Evolutionary conservation across 1,139 yeast species (phyloP).

Genomic region (Pichia kudriavzevii): DNA sequence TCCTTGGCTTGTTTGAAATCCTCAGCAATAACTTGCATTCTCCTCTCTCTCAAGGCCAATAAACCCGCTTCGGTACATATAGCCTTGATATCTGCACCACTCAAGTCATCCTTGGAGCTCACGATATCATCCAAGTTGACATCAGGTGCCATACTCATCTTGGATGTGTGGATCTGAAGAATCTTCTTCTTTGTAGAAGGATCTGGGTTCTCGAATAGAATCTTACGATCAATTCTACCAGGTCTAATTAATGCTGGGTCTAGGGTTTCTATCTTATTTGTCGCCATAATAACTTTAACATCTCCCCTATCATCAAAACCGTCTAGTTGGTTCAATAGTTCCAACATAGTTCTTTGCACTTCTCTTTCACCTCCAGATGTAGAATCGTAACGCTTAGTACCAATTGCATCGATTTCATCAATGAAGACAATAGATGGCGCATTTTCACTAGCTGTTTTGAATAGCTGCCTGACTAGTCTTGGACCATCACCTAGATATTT

Average conservation of each 20-base stretch:
- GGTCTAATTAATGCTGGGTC: constrained; percentile 99
- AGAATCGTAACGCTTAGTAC: constrained; percentile 94
- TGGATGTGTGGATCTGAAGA: constrained; percentile 85
- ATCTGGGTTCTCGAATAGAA: constrained; percentile 93
- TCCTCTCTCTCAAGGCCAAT: constrained; percentile 90
- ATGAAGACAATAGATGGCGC: constrained; percentile 98
- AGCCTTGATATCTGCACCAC: constrained; percentile 98
- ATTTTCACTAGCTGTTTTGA: constrained; percentile 94
- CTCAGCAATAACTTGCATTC: constrained; percentile 96
- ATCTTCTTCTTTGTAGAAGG: constrained; percentile 89
- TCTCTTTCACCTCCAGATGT: constrained; percentile 97
- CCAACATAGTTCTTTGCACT: constrained; percentile 98
- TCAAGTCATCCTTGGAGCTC: constrained; percentile 85
- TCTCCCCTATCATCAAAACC: constrained; percentile 99
- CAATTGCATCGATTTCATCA: constrained; percentile 98
- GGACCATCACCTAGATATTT: constrained; percentile 99
- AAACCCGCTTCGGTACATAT: constrained; percentile 79
- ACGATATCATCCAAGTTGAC: constrained; percentile 88
- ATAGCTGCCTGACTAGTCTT: constrained; percentile 85
- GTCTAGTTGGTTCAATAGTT: constrained; percentile 89
- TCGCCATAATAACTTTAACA: constrained; percentile 98
- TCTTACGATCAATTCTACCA: constrained; percentile 97
- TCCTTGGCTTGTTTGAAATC: constrained; percentile 95
- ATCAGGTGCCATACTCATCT: constrained; percentile 85
- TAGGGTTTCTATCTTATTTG: constrained; percentile 88